phyloP scores from a whole-genome alignment of 257 asterid species.

The Dorcoceras hygrometricum region DNA sequence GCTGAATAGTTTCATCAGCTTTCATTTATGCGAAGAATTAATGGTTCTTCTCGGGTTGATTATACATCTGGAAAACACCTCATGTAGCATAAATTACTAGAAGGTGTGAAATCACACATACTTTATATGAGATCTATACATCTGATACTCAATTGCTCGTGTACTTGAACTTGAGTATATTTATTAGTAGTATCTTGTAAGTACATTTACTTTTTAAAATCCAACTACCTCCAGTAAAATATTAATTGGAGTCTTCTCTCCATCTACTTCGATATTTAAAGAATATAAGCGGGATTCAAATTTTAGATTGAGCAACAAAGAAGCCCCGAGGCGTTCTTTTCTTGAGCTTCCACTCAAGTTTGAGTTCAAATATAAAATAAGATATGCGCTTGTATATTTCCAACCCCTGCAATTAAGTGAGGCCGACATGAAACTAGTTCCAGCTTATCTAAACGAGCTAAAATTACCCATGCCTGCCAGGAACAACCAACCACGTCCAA shows the following conservation, averaged over 20 bases:
- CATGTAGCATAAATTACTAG: no score
- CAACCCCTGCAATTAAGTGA: neutral
- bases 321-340: neutral
- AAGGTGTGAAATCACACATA: no score
- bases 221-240: no score
- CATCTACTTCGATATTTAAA: neutral
- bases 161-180: neutral
- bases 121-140: no score
- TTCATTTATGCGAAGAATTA: no score
- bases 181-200: neutral
- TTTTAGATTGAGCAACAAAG: no score
- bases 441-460: neutral
- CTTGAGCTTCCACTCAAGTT: neutral
- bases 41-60: no score
- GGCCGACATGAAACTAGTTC: neutral
- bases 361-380: neutral
- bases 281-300: no score
- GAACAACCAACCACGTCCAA: neutral
- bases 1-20: no score
- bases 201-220: no score
- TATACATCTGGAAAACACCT: no score
- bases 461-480: neutral
- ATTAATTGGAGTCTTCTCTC: neutral
- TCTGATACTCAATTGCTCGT: neutral
- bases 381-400: neutral